phyloP scores from a whole-genome alignment of 2,329 filamentous ascomycete genomes.

The Chaetoscypha palmicola region DNA sequence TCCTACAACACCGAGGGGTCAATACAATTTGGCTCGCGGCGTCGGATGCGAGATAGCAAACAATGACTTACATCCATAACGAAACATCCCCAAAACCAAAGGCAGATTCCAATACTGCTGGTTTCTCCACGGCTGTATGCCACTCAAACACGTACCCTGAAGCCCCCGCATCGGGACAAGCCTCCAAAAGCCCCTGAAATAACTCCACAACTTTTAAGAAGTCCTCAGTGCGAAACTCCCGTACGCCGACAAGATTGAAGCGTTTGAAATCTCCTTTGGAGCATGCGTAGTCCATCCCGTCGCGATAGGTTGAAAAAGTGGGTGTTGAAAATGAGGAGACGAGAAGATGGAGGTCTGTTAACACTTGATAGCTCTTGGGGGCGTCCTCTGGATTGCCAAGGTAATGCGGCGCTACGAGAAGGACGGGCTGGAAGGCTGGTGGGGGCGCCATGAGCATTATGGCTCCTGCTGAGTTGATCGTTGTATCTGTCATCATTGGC shows the following conservation, averaged over 20 bases:
- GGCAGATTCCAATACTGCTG: conserved; percentile 5
- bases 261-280: conserved; percentile 7
- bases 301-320: conserved; percentile 4
- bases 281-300: conserved; percentile 5
- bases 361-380: not conserved
- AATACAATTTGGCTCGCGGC: too few relatives aligned
- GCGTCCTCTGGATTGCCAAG: conserved; percentile 5
- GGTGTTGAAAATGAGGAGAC: conserved; percentile 1
- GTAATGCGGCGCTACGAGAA: conserved; percentile 7
- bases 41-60: too few relatives aligned
- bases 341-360: conserved; percentile 2
- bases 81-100: not conserved
- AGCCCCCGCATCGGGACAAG: conserved; percentile 9
- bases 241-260: conserved; percentile 8
- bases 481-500: conserved; percentile 3
- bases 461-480: conserved; percentile 3
- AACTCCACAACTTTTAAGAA: conserved; percentile 7
- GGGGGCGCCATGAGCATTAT: conserved; percentile 10
- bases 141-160: conserved; percentile 11
- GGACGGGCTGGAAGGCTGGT: conserved; percentile 1
- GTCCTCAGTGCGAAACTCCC: conserved; percentile 3
- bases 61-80: conserved; percentile 1
- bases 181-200: conserved; percentile 4
- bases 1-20: not conserved
- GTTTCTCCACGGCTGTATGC: conserved; percentile 1